Evolutionary conservation across 2,329 filamentous ascomycete species (phyloP), one percentile per base, ranked within the genome.

Genomic region (Pestalotiopsis sp.): DNA sequence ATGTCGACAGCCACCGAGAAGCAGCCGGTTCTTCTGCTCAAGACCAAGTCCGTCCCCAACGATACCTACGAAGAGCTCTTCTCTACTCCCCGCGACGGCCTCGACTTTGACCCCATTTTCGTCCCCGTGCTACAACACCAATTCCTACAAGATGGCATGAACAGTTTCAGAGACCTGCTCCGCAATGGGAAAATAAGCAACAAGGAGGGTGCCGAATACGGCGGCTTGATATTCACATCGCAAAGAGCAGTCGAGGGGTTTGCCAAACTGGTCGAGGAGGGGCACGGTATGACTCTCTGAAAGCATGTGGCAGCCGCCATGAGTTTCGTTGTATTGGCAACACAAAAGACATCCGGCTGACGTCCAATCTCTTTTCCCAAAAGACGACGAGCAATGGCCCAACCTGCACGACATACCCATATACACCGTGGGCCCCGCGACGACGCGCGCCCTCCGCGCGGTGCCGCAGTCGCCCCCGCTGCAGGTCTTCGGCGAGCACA

Each of bases 171-270:
- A 38, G 75, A 79, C 3, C 76, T 90, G 17, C 83, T 95, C 11
- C 76, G 74, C 11, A 72, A 75, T 1, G 80, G 77, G 27, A 71
- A 75, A 17, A 85, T 91, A 69, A 81, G 82, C 60, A 74, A 66
- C 2, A 70, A 69, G n/a, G 56, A 75, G 0, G 80, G 77, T 2
- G 78, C 79, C 56, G 74, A 81, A 14, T 95, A 93, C 75, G 92
- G 92, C 4, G 93, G 92, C n/a, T 81, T 95, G 68, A 90, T 96
- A 64, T 95, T 96, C 76, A 96, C 93, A 1, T 95, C 92, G 7
- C 93, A 96, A 78, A 87, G 93, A 63, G 92, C 93, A 1, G 93
- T 96, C 2, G 93, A 96, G 77, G 92, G 91, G 0, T 94, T 96
- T 75, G 82, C 88, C 3, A 82, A 86, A 60, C 81, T 93, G 9